phyloP scores from a whole-genome alignment of 169 alveolate species.

The Theileria annulata region DNA sequence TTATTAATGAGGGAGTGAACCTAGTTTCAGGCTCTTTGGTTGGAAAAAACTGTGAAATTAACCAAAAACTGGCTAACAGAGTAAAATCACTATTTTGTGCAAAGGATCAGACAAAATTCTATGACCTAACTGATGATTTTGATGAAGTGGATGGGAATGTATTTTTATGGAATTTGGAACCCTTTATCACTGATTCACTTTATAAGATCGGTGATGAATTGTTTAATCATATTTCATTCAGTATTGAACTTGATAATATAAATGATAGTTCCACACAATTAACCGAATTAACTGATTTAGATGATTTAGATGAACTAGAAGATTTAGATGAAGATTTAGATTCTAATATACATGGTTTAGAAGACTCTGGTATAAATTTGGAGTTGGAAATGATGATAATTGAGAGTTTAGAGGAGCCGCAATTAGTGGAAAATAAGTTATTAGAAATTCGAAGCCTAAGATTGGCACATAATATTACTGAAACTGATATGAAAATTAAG shows the following conservation, averaged over 20 bases:
- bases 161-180: conserved; percentile 9
- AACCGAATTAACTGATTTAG: neutral
- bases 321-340: conserved; percentile 5
- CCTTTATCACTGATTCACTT: neutral
- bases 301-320: neutral
- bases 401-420: conserved; percentile 40
- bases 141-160: neutral
- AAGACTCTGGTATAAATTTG: conserved; percentile 1
- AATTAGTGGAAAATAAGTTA: conserved; percentile 31
- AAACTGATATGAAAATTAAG: conserved; percentile 25
- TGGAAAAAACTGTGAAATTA: conserved; percentile 16
- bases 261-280: neutral
- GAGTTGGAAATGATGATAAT: conserved; percentile 29
- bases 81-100: neutral
- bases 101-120: conserved; percentile 1
- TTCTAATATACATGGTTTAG: neutral
- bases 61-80: neutral
- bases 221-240: conserved; percentile 1
- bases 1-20: conserved; percentile 21
- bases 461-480: conserved; percentile 45
- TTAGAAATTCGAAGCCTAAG: conserved; percentile 58
- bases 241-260: neutral
- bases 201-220: neutral
- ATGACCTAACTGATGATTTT: neutral
- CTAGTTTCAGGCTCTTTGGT: conserved; percentile 45